Evolutionary conservation across 257 asterid genomes (phyloP), one percentile per base, ranked within the genome.

Genomic region (Eucommia ulmoides): DNA sequence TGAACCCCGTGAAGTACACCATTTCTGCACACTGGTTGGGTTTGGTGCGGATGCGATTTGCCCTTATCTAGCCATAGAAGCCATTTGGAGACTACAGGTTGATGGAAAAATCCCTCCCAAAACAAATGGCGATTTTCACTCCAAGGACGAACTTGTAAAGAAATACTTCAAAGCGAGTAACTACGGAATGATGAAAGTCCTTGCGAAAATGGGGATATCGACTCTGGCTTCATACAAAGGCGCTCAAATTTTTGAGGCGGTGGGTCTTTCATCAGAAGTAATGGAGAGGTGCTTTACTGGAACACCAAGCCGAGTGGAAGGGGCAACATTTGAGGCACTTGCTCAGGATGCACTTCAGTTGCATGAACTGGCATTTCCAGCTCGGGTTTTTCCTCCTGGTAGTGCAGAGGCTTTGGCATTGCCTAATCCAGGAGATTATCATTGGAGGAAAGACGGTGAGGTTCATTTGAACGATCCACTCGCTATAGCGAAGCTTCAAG

Each of bases 1-100:
- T 3, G 99, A 91, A 74, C 99, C 99, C 38, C 93, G 99, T 41
- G 99, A 91, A 74, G 99, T 91, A 56, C 99, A 91, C 65, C 99
- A 91, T 67, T 91, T 91, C 67, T 91, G 99, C 59, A 86, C 99
- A 4, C 85, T 91, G 35, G 93, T 91, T 7, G 99, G 99, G 65
- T 91, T 91, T 68, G 99, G 99, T 41, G 99, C 93, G 16, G 99
- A 91, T 70, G 99, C 94, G 20, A 79, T 83, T 70, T 91, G 97
- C 72, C 99, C 97, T 29, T 91, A 91, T 65, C 67, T 91, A 71
- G 92, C 99, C 8, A 47, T 81, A 54, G 99, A 91, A 70, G 89
- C 93, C 61, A 72, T 91, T 68, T 86, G 88, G 93, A 83, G 99
- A 72, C 69, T 91, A 63, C 97, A 91, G 64, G 89, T 81, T 45